Evolutionary conservation across 495 filamentous ascomycete genomes (phyloP), one percentile per base, ranked within the genome.

Genomic region (Hamigera avellanea): DNA sequence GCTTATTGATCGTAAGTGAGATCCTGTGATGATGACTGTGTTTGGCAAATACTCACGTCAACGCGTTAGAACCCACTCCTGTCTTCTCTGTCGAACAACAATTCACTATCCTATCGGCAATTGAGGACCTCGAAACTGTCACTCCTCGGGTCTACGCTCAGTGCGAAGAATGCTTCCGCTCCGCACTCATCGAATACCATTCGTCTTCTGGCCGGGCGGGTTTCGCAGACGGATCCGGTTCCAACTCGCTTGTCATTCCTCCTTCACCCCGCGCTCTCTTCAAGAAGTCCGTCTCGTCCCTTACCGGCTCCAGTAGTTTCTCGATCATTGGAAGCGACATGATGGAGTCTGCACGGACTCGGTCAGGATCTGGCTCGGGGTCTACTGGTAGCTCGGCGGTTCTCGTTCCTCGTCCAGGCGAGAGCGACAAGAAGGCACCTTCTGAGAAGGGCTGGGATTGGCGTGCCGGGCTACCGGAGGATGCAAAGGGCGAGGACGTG

Each of bases 121-220:
- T 86, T 37, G 86, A 93, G 53, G 84, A 94, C 51, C 69, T 94
- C 4, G 70, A 87, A 54, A 79, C 81, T 5, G 81, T 85, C 18
- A 76, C 78, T 3, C 62, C 69, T 15, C 63, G 78, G n/a, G 75
- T 91, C 13, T 81, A 76, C 45, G 61, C 63, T 1, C 75, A 79
- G 26, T 81, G 75, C 42, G 78, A 81, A 43, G 78, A 80, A 44
- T 83, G 82, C 45, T 72, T 89, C 52, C 56, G 53, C 27, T 64
- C 64, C 6, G 69, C 67, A 3, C 46, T 72, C n/a, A 52, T 62
- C 14, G 56, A 61, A 26, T 54, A 58, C 38, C 55, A 67, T 30
- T 15, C 10, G 61, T 56, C 63, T 62, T 19, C 72, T 66, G 39
- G 51, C 72, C 30, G 55, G 57, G 29, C 68, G 55, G 14, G 59